Evolutionary conservation across 148 eudicot genomes (phyloP), one percentile per base, ranked within the genome.

Genomic region (Spergularia marina): DNA sequence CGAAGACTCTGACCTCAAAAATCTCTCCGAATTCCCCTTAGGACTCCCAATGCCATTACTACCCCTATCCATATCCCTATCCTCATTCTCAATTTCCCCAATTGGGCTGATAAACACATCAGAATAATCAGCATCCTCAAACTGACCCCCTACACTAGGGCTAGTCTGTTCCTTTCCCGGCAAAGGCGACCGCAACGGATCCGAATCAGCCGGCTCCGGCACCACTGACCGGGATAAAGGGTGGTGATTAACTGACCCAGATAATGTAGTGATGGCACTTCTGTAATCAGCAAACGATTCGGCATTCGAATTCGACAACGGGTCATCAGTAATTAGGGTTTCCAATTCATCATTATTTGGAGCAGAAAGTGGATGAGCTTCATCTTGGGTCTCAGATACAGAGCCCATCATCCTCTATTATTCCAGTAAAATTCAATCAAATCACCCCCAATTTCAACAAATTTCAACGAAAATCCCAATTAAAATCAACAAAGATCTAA

Each of bases 101-200:
- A 82, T 70, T 2, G 91, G 83, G 56, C 69, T 82, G 55, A 70
- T 60, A 57, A 80, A 54, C 74, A 88, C 82, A 75, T 86, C 91
- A 40, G 79, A 82, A 56, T 83, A 85, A 13, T 81, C 85, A 12
- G 81, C 80, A 59, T 83, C 83, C 10, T 80, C 80, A 67, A 66
- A 54, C 23, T 77, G 68, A 0, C 74, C 74, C 16, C 74, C 53
- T 5, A 34, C 77, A 16, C 54, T 79, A 68, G 71, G 79, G 77
- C 61, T 74, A 25, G 36, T 34, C 30, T 55, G 51, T 54, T 80
- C 74, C 4, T 40, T 72, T 57, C 76, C 77, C 12, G 82, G 40
- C 55, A 81, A 70, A 14, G 86, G 87, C 34, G 82, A 83, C 39
- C 86, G 64, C 55, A 93, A 85, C 0, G 92, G 96, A 89, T 91